Percentiles rank a stretch among this genome's conserved stretches.
phyloP scores from a whole-genome alignment of 371 early-diverging fungal species.

The Mortierella sp. region DNA sequence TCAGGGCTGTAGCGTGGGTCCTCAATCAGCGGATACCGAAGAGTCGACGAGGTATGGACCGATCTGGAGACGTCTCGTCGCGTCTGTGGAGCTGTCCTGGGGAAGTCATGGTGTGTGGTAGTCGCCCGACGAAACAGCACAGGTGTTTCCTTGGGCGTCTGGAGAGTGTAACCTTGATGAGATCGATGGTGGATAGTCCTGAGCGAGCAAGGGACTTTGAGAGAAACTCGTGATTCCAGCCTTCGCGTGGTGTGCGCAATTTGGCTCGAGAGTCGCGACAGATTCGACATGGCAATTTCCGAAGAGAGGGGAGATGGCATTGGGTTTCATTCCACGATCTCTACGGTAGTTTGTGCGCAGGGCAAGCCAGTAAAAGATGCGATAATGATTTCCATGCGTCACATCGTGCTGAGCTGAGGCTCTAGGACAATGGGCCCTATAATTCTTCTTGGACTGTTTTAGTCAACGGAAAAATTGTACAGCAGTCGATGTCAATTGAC shows the following conservation, averaged over 20 bases:
- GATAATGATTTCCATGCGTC: too few species aligned
- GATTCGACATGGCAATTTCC: conserved; percentile 18
- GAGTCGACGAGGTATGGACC: conserved; percentile 37
- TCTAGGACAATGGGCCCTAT: too few species aligned
- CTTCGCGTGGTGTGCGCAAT: conserved; percentile 8
- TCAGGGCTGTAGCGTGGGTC: conserved; percentile 35
- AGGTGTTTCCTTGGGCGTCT: background rate
- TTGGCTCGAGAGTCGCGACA: conserved; percentile 26
- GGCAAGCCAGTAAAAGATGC: too few species aligned
- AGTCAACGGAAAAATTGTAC: too few species aligned
- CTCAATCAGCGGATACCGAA: conserved; percentile 31
- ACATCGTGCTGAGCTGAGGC: too few species aligned
- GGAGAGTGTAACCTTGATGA: background rate
- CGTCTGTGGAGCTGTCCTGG: background rate
- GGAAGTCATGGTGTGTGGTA: background rate
- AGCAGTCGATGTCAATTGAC: too few species aligned
- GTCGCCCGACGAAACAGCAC: background rate
- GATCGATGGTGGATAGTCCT: conserved; percentile 15
- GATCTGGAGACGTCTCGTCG: background rate
- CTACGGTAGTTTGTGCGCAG: too few species aligned
- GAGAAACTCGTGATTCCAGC: conserved; percentile 6
- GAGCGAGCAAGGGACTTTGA: background rate
- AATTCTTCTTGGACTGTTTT: too few species aligned
- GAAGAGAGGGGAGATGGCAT: too few species aligned
- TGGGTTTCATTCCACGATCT: too few species aligned